Evolutionary conservation across 805 yeast genomes (phyloP).

Genomic region (Yamadazyma takamatsuzukensis): DNA sequence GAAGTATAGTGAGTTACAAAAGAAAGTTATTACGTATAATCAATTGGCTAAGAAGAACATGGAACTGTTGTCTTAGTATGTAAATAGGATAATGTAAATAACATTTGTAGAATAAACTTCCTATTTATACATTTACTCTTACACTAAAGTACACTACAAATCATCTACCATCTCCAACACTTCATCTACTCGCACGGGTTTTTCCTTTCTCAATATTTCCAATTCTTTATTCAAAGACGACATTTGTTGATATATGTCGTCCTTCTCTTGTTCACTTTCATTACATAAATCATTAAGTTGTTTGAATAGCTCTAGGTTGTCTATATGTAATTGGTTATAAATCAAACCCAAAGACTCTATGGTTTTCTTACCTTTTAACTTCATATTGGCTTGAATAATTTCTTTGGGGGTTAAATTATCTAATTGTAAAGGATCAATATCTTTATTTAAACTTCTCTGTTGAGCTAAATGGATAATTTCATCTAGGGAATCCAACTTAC

Average conservation of each 20-base stretch:
- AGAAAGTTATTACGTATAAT: conserved; percentile 37
- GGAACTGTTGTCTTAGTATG: conserved; percentile 10
- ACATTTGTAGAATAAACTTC: background rate
- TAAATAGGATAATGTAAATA: conserved; percentile 1
- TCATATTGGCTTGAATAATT: conserved; percentile 29
- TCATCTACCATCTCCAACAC: conserved; percentile 16
- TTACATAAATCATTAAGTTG: conserved; percentile 19
- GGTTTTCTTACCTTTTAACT: conserved; percentile 17
- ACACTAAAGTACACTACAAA: too few species aligned
- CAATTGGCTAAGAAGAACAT: conserved; percentile 35
- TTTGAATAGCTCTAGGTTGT: conserved; percentile 26
- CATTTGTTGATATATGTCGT: conserved; percentile 19
- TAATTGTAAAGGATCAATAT: conserved; percentile 19
- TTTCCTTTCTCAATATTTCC: conserved; percentile 15
- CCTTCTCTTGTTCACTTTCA: conserved; percentile 18
- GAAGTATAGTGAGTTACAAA: conserved; percentile 30
- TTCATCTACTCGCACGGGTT: conserved; percentile 19
- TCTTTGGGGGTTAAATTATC: conserved; percentile 29
- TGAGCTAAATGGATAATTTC: conserved; percentile 43
- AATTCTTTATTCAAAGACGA: conserved; percentile 19
- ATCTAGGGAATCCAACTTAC: conserved; percentile 45
- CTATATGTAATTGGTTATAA: conserved; percentile 32
- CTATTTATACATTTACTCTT: background rate
- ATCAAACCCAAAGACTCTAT: conserved; percentile 29
- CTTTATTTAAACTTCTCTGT: conserved; percentile 17